Conservation (phyloP, 2,329 filamentous ascomycete genomes). For the Grosmannia penicillata region DNA sequence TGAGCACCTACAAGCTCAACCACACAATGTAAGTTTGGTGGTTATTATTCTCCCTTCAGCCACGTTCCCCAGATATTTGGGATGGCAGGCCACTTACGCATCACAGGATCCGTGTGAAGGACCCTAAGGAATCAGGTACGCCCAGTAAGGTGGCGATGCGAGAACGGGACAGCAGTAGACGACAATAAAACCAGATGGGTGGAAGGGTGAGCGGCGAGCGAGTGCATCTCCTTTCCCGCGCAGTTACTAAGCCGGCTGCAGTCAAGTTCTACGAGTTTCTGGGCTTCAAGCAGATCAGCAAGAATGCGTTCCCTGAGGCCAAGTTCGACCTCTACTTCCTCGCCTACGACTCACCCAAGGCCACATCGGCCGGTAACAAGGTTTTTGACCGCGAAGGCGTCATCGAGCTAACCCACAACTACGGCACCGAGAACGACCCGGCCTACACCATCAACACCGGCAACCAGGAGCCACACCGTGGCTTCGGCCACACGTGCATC, state of each 20-base stretch:
- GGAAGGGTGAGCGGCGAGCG: neutral
- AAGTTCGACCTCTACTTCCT: constrained; percentile 97
- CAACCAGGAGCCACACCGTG: constrained; percentile 74
- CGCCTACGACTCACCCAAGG: constrained; percentile 65
- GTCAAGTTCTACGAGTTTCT: constrained; percentile 92
- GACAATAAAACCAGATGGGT: too few relatives aligned
- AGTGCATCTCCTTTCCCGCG: neutral
- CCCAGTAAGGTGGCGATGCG: neutral
- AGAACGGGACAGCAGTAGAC: too few relatives aligned
- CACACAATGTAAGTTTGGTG: constrained; percentile 68
- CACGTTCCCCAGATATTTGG: too few relatives aligned
- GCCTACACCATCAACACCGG: constrained; percentile 74
- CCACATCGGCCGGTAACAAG: constrained; percentile 58
- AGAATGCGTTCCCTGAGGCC: constrained; percentile 67
- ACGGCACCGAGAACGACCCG: constrained; percentile 77
- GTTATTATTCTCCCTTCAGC: too few relatives aligned
- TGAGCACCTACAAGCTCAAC: constrained; percentile 68
- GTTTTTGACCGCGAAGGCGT: constrained; percentile 74
- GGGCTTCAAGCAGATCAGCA: constrained; percentile 71
- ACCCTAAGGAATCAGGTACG: constrained; percentile 64
- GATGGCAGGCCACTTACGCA: too few relatives aligned
- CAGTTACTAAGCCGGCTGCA: constrained; percentile 13
- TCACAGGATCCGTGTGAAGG: constrained; percentile 77
- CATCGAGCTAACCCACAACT: constrained; percentile 71
- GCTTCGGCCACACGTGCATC: constrained; percentile 79